phyloP scores from a whole-genome alignment of 257 asterid species.

The Solanum pennellii region DNA sequence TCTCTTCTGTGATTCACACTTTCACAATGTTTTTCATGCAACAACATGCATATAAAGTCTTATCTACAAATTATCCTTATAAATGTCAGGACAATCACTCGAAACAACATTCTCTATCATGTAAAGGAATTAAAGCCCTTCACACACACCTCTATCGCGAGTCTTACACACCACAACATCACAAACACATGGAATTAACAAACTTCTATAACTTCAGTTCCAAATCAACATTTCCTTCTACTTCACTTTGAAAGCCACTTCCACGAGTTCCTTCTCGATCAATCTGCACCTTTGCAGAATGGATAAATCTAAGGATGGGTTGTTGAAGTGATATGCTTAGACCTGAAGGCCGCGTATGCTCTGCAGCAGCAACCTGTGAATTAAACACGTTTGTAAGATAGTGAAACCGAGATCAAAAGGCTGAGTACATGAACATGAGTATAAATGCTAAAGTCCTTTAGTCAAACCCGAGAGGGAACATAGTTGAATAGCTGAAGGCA shows the following conservation, averaged over 20 bases:
- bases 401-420: no score
- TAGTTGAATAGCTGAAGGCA: no score
- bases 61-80: not conserved
- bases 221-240: slow-evolving; percentile 43
- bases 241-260: slow-evolving; percentile 18
- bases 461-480: no score
- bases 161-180: not conserved
- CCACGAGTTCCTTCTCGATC: slow-evolving; percentile 6
- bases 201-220: slow-evolving; percentile 46
- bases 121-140: not conserved
- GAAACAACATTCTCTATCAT: not conserved
- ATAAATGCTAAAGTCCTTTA: no score
- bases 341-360: slow-evolving; percentile 1
- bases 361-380: no score
- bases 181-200: not conserved
- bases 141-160: not conserved
- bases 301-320: slow-evolving; percentile 42
- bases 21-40: no score
- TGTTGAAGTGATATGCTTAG: slow-evolving; percentile 17
- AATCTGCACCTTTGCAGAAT: slow-evolving; percentile 10
- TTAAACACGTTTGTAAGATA: no score
- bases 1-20: no score
- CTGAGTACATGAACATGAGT: no score
- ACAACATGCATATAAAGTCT: no score
- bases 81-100: not conserved